A percentile compares a stretch with the other conserved stretches of the same genome.
Evolutionary conservation across 805 yeast species (phyloP).

Genomic region (baker's yeast (Saccharomyces cerevisiae)): DNA sequence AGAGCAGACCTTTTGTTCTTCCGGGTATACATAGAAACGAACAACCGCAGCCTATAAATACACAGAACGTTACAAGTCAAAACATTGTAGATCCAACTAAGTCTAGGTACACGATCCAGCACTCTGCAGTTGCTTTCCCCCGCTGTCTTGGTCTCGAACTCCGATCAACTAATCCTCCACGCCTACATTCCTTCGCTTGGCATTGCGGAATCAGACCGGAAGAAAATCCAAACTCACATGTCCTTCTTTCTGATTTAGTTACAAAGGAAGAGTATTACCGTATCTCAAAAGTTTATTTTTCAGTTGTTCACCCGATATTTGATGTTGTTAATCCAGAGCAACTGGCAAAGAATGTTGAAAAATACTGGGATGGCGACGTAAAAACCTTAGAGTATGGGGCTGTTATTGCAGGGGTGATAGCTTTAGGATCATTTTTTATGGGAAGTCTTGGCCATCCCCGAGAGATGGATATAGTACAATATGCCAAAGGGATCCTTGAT

Average conservation of each 20-base stretch:
- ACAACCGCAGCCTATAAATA: background rate
- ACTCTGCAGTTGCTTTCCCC: slow-evolving; percentile 9
- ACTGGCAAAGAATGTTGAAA: slow-evolving; percentile 1
- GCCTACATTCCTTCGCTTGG: slow-evolving; percentile 11
- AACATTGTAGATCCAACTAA: slow-evolving; percentile 2
- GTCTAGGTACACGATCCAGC: slow-evolving; percentile 5
- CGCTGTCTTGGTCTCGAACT: slow-evolving; percentile 9
- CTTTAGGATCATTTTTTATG: slow-evolving; percentile 9
- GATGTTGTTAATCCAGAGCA: slow-evolving; percentile 4
- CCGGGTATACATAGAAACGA: background rate
- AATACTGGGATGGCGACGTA: slow-evolving; percentile 4
- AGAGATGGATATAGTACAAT: slow-evolving; percentile 9
- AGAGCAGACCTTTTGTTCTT: background rate
- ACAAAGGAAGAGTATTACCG: slow-evolving; percentile 5
- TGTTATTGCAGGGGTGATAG: slow-evolving; percentile 6
- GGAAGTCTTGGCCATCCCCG: slow-evolving; percentile 8
- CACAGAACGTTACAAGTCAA: background rate
- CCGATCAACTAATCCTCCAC: slow-evolving; percentile 9
- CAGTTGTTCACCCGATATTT: slow-evolving; percentile 8
- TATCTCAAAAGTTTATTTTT: slow-evolving; percentile 1
- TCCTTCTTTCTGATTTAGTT: background rate
- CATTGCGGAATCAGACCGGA: slow-evolving; percentile 9
- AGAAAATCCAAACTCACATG: slow-evolving; percentile 4
- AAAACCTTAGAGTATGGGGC: slow-evolving; percentile 6
- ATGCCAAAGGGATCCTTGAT: slow-evolving; percentile 5